Base-by-base conservation (phyloP, 306 rosid genomes). In the Erythrophleum fordii region DNA sequence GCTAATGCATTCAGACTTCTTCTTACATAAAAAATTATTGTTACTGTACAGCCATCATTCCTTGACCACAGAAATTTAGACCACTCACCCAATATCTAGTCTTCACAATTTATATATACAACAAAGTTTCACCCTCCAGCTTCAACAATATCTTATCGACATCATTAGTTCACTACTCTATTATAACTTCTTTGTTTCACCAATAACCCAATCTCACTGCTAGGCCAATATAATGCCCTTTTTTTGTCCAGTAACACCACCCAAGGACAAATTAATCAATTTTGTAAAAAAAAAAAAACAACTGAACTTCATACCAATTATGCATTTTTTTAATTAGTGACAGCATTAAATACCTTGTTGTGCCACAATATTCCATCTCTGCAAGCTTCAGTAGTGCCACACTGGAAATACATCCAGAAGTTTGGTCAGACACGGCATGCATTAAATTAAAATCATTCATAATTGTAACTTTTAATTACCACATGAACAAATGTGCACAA, bases 331-430 rank as follows among this genome's bases (percentile, higher is more conserved):
- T 48, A 16, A 77, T 35, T 37, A 56, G 53, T 39, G 55, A 28
- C 56, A 61, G 52, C 3, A 34, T 16, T n/a, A 44, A 29, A 45
- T 93, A 95, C 99, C 99, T 95, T 26, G 99, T 93, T 52, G 99
- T 93, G 78, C 99, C 98, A 84, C 98, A 87, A 86, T 91, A 95
- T 51, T 93, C 88, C 98, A 93, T 95, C 82, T 90, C 92, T 29
- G 94, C 90, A 69, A 95, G 98, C 86, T 86, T 95, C 90, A 95
- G 51, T 48, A 93, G 83, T 3, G 97, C 98, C 81, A 87, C 99
- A 86, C 99, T 95, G 93, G 49, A 88, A 82, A 81, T 41, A 72
- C 68, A 83, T 71, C 45, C 75, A 87, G 41, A 87, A 73, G 29
- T 70, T 52, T 41, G 52, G 61, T 84, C 67, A 82, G 73, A 79